A percentile compares a stretch with the other conserved stretches of the same genome.
Conservation (phyloP, 139 green algal genomes). For the Tetradesmus obliquus region DNA sequence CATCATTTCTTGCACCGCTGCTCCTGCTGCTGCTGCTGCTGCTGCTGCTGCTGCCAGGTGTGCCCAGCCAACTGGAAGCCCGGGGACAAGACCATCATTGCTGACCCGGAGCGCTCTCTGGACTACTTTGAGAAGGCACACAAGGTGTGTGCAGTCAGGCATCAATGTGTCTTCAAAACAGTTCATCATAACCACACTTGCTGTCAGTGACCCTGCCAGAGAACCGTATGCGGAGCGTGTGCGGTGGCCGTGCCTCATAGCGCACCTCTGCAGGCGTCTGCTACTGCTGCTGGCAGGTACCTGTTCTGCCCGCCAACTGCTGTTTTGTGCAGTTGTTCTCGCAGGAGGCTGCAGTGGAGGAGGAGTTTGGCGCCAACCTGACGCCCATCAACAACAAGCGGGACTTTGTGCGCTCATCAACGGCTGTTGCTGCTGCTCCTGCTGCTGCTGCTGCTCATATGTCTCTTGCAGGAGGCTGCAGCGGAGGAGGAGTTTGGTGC, state of each 20-base stretch:
- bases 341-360: slow-evolving; percentile 10
- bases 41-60: slow-evolving; percentile 58
- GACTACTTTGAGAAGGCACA: slow-evolving; percentile 59
- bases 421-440: no score
- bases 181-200: background rate
- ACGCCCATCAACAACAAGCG: background rate
- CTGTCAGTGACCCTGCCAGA: no score
- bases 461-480: slow-evolving; percentile 9
- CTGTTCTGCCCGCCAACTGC: no score
- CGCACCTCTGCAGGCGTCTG: no score
- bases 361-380: slow-evolving; percentile 43
- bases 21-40: no score
- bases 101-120: slow-evolving; percentile 65
- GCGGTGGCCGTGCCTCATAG: no score
- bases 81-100: slow-evolving; percentile 88
- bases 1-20: no score
- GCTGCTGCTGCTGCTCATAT: no score
- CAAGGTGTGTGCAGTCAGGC: slow-evolving; percentile 21
- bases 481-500: slow-evolving; percentile 32
- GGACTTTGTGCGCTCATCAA: slow-evolving; percentile 45
- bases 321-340: no score
- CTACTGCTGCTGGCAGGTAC: no score
- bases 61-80: slow-evolving; percentile 98
- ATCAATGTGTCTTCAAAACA: background rate
- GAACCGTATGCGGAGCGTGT: no score